A percentile compares a stretch with the other conserved stretches of the same genome.
phyloP scores from a whole-genome alignment of 208 protist species.

The Trypanosoma congolense region DNA sequence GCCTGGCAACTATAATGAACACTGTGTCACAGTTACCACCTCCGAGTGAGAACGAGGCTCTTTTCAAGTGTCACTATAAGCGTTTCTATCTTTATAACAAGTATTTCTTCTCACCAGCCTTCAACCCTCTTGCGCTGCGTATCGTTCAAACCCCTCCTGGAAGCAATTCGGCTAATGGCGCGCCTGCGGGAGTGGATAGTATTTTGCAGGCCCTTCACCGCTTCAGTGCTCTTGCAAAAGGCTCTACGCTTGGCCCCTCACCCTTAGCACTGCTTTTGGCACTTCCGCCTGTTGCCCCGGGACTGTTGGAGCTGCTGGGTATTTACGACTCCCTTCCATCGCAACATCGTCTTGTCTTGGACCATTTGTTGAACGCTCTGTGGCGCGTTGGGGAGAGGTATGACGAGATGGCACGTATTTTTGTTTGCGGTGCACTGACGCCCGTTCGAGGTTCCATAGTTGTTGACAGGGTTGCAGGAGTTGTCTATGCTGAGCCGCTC shows the following conservation, averaged over 20 bases:
- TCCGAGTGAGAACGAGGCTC: slow-evolving; percentile 5
- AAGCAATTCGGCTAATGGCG: not conserved
- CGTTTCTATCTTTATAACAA: slow-evolving; percentile 57
- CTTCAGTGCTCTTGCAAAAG: slow-evolving; percentile 35
- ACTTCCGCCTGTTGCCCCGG: slow-evolving; percentile 39
- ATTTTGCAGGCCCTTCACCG: slow-evolving; percentile 34
- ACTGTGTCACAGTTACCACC: slow-evolving; percentile 23
- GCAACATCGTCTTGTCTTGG: not conserved
- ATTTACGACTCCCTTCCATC: slow-evolving; percentile 8
- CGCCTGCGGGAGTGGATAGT: slow-evolving; percentile 2
- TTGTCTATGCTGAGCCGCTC: not conserved
- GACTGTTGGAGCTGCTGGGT: slow-evolving; percentile 37
- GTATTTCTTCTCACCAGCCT: slow-evolving; percentile 63
- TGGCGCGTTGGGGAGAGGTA: slow-evolving; percentile 19
- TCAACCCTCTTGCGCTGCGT: slow-evolving; percentile 57
- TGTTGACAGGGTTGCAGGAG: slow-evolving; percentile 11
- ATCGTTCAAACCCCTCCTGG: not conserved
- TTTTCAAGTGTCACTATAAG: slow-evolving; percentile 37
- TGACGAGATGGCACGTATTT: slow-evolving; percentile 16
- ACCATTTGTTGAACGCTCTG: slow-evolving; percentile 8
- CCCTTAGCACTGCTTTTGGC: slow-evolving; percentile 28
- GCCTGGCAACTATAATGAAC: slow-evolving; percentile 44
- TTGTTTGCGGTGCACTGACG: slow-evolving; percentile 21
- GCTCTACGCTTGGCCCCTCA: slow-evolving; percentile 39
- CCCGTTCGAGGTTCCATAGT: slow-evolving; percentile 8